Evolutionary conservation across 108 stramenopile genomes (phyloP).

Genomic region (Thalassiosira profunda): DNA sequence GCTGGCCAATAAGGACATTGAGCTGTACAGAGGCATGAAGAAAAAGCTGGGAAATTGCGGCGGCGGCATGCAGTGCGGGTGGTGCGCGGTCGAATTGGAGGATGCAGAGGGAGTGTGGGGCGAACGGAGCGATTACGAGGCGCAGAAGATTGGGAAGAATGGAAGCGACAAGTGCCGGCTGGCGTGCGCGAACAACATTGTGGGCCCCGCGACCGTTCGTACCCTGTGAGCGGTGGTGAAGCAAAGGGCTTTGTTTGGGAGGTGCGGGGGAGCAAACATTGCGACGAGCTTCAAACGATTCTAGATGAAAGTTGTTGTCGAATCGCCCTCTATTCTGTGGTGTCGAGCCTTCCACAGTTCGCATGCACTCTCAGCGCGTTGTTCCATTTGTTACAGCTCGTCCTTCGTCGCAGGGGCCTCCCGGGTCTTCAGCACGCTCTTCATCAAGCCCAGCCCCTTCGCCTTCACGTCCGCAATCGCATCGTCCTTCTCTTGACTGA

Average conservation of each 20-base stretch:
- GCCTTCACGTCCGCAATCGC: constrained; percentile 70
- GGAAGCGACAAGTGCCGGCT: constrained; percentile 41
- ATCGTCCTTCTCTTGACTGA: constrained; percentile 68
- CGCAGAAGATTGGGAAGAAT: constrained; percentile 54
- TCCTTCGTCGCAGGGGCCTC: constrained; percentile 53
- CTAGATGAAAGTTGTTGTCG: too few species aligned
- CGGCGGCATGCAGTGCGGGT: constrained; percentile 78
- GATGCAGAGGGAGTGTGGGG: constrained; percentile 68
- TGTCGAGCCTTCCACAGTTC: too few species aligned
- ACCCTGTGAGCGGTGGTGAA: constrained; percentile 22
- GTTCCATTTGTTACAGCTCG: constrained; percentile 69
- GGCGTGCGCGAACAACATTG: constrained; percentile 83
- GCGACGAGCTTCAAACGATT: too few species aligned
- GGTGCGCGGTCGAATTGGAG: constrained; percentile 76
- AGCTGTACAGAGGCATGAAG: constrained; percentile 82
- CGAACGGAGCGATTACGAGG: constrained; percentile 75
- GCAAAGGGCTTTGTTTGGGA: too few species aligned
- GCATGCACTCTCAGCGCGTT: too few species aligned
- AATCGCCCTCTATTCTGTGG: too few species aligned
- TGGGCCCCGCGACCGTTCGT: constrained; percentile 79
- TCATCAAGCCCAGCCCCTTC: constrained; percentile 86
- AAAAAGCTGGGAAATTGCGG: constrained; percentile 84
- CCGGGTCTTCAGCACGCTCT: constrained; percentile 76
- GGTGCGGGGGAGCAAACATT: neutral
- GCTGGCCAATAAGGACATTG: constrained; percentile 65